Percentiles rank a stretch among this genome's conserved stretches.
phyloP scores from a whole-genome alignment of 31 red algal genomes.

The Odonthalia washingtoniensis region DNA sequence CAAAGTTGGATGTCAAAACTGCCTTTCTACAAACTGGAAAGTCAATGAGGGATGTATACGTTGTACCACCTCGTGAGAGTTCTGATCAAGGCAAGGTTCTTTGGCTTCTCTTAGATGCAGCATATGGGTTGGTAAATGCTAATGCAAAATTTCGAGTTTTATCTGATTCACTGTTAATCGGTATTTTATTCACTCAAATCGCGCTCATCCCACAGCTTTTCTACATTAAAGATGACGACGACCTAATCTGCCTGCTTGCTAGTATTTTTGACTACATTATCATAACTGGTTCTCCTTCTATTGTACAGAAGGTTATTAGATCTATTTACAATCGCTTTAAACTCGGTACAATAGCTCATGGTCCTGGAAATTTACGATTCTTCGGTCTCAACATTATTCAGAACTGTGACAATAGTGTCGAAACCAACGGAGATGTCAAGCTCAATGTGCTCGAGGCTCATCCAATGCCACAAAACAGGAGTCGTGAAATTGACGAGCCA shows the following conservation, averaged over 20 bases:
- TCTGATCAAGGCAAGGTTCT: not conserved
- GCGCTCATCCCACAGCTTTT: slow-evolving; percentile 34
- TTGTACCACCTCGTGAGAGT: slow-evolving; percentile 28
- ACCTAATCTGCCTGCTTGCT: not conserved
- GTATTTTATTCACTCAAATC: slow-evolving; percentile 11
- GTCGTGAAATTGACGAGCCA: too few relatives aligned
- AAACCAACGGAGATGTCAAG: too few relatives aligned
- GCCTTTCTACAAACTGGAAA: too few relatives aligned
- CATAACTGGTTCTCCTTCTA: not conserved
- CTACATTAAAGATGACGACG: not conserved
- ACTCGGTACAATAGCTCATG: slow-evolving; percentile 23
- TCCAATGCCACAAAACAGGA: too few relatives aligned
- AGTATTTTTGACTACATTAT: not conserved
- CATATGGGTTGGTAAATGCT: slow-evolving; percentile 38
- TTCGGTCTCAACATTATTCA: not conserved
- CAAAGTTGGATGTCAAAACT: too few relatives aligned
- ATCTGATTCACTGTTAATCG: slow-evolving; percentile 7
- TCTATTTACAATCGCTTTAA: not conserved
- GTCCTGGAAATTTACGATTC: slow-evolving; percentile 21
- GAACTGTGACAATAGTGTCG: too few relatives aligned
- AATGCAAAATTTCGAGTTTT: slow-evolving; percentile 15
- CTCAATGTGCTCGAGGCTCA: too few relatives aligned
- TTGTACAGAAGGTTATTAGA: not conserved
- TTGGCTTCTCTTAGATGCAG: slow-evolving; percentile 17
- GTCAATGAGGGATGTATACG: slow-evolving; percentile 35